Base-by-base conservation (phyloP, 352 stramenopile species). In the Phytophthora nicotianae region DNA sequence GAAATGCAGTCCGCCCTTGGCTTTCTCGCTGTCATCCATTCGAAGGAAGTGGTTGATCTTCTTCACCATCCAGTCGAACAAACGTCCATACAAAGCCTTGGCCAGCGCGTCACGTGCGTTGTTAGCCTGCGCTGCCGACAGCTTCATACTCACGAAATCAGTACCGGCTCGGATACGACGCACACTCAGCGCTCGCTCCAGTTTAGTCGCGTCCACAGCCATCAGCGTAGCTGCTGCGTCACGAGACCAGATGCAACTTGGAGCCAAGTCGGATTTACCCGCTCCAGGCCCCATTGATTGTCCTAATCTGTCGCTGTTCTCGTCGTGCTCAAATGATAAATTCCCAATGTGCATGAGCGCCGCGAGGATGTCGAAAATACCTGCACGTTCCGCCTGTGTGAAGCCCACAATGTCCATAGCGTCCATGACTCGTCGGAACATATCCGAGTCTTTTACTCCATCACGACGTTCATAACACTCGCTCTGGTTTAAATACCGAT, bases 31-130 rank as follows among this genome's bases (percentile, higher is more conserved):
- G 57, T 94, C 86, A 55, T 96, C 85, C 74, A 89, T 86, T 41
- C 84, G 83, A 40, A 93, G 61, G 41, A 91, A 90, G 35, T 89
- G 79, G 68, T 97, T 97, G 37, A 97, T 87, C 29, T 86, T 83
- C 41, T 55, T 68, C 26, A 97, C 89, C 79, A 97, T 91, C 88
- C 88, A 97, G 62, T 96, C 83, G 58, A 97, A 97, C 4, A 97
- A 58, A 5, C 83, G 76, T n/a, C 82, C 88, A 63, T 97, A 97
- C 16, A 97, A 70, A 7, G 91, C 83, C 51, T 93, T 95, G 2
- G 86, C 80, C 9, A 96, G 70, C 2, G 84, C 87, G 50, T 97
- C 88, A 16, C 89, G 85, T 0, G 85, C 85, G 24, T 95, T 89
- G 42, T 90, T 91, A 0, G 89, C 88, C 58, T 96, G 84, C 27